phyloP scores from a whole-genome alignment of 1,284 basidiomycete genomes.

The Apiotrichum laibachii region DNA sequence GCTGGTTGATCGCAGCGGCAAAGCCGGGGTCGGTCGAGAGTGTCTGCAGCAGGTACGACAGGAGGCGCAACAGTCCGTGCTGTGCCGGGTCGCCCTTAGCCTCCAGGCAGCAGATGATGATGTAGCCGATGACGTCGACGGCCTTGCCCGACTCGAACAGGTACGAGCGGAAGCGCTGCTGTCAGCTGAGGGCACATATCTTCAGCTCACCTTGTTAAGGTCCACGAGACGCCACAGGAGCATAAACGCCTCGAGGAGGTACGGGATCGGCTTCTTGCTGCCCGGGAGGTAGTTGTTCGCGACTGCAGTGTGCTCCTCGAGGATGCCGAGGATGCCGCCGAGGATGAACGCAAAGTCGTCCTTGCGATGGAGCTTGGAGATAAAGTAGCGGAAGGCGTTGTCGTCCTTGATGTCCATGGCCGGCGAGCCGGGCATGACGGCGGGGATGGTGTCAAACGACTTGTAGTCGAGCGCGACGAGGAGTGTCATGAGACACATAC shows the following conservation, averaged over 20 bases:
- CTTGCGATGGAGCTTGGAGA: conserved; percentile 85
- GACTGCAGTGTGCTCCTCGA: conserved; percentile 71
- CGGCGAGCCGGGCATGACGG: conserved; percentile 9
- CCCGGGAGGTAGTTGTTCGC: conserved; percentile 75
- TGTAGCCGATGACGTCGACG: conserved; percentile 69
- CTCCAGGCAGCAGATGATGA: conserved; percentile 75
- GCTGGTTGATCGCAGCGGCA: conserved; percentile 61
- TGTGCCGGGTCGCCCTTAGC: conserved; percentile 91
- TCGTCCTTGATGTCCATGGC: conserved; percentile 55
- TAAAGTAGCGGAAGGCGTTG: conserved; percentile 84
- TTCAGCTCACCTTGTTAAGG: conserved; percentile 69
- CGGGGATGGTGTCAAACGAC: conserved; percentile 47
- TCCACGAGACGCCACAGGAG: conserved; percentile 89
- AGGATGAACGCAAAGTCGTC: conserved; percentile 82
- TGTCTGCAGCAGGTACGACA: conserved; percentile 89
- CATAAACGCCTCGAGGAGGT: conserved; percentile 77
- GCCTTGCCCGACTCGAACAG: conserved; percentile 74
- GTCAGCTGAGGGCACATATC: not conserved
- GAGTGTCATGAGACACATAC: conserved; percentile 69
- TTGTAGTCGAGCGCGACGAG: conserved; percentile 78
- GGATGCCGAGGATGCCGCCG: conserved; percentile 65
- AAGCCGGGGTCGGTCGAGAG: conserved; percentile 80
- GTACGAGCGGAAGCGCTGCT: conserved; percentile 78
- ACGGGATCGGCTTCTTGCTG: conserved; percentile 72
- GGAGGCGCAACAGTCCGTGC: conserved; percentile 81